Base-by-base conservation (phyloP, 441 rosid genomes). In the Syzygium syzygioides region DNA sequence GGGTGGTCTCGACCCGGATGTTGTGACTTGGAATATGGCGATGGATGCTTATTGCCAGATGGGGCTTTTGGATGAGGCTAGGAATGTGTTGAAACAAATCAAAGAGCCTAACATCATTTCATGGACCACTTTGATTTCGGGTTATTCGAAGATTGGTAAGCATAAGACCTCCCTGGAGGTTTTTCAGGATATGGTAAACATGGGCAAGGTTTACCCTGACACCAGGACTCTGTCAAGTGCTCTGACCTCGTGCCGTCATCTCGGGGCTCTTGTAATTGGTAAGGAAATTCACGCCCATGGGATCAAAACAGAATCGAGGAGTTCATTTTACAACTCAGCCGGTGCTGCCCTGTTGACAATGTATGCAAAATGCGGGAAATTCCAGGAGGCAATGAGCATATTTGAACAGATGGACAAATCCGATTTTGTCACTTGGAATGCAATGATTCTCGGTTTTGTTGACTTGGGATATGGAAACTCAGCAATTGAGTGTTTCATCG, bases 291-390 rank as follows among this genome's bases (percentile, higher is more conserved):
- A 91, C 18, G 66, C 87, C 59, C 90, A 56, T 86, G 94, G 93
- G 57, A 92, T 90, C 84, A 90, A 90, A 85, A 87, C 53, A 66
- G 48, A 55, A 30, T 68, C 37, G 41, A 60, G 55, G 26, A 53
- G 9, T 53, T 59, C 32, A 60, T 90, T 89, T 89, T 79, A 90
- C 60, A 32, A 79, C 88, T 90, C 92, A 56, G 91, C 91, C 12
- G 93, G 94, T 25, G 89, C 94, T 55, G 91, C 92, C 86, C 83
- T 90, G 85, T 86, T 90, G 86, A 86, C 90, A 28, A 86, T 90
- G 88, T 89, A 90, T 89, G 87, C 89, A 14, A 92, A 91, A 62
- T 92, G 89, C 54, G 57, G 87, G 54, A 86, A 85, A 48, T 86
- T 87, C 55, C 60, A 45, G 19, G 90, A 83, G 48, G 92, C 91